Evolutionary conservation across 2,329 filamentous ascomycete species (phyloP).

Genomic region (Exophiala mesophila): DNA sequence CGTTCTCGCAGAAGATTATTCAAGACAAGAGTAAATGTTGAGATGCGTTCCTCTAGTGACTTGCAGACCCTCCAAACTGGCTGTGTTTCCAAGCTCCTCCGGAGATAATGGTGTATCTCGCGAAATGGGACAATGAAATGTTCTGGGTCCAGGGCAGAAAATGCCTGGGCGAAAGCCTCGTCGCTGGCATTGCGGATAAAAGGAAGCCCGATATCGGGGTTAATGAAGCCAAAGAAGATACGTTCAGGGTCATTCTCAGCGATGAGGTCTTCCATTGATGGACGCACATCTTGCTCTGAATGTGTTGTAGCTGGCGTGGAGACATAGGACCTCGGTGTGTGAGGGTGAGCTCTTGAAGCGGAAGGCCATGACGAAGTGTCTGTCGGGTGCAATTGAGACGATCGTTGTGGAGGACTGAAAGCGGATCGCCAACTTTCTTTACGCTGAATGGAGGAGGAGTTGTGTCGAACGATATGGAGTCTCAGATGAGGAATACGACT

Average conservation of each 20-base stretch:
- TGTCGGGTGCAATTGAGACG: too few species aligned
- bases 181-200: conserved; percentile 21
- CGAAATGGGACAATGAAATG: conserved; percentile 46
- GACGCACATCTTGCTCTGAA: too few species aligned
- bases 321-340: too few species aligned
- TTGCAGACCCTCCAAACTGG: conserved; percentile 36
- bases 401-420: not conserved
- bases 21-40: conserved; percentile 37
- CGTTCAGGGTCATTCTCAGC: conserved; percentile 37
- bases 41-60: conserved; percentile 35
- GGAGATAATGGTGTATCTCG: conserved; percentile 45
- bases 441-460: not conserved
- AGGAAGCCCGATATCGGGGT: conserved; percentile 29
- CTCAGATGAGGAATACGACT: conserved; percentile 24
- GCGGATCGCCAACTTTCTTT: not conserved
- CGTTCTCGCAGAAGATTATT: conserved; percentile 37
- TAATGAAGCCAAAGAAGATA: conserved; percentile 34
- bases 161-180: conserved; percentile 34
- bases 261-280: conserved; percentile 26
- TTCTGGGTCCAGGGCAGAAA: conserved; percentile 58
- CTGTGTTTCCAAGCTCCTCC: conserved; percentile 38
- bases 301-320: too few species aligned
- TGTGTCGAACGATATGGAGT: conserved; percentile 16
- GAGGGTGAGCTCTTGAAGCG: not conserved
- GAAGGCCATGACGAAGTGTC: not conserved